Evolutionary conservation across 352 stramenopile genomes (phyloP).

Genomic region (Globisporangium recalcitrans): DNA sequence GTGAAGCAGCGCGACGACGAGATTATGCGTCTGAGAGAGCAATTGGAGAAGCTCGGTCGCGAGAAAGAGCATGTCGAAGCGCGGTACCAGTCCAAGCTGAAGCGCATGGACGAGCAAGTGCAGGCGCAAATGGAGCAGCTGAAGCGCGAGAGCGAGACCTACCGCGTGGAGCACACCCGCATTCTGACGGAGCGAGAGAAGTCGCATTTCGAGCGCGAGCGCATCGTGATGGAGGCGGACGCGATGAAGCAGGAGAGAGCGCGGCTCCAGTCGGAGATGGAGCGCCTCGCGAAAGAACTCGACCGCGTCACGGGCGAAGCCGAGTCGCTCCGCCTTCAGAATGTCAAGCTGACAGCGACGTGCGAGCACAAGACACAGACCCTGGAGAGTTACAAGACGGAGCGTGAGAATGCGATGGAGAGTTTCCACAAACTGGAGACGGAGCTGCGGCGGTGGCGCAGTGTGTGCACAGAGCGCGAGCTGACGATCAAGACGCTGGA

Average conservation of each 20-base stretch:
- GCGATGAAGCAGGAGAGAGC: conserved; percentile 42
- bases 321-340: conserved; percentile 42
- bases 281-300: conserved; percentile 41
- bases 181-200: conserved; percentile 49
- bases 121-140: conserved; percentile 43
- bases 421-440: conserved; percentile 45
- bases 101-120: conserved; percentile 62
- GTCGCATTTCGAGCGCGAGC: conserved; percentile 52
- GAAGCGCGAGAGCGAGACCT: conserved; percentile 50
- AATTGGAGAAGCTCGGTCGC: conserved; percentile 31
- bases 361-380: conserved; percentile 54
- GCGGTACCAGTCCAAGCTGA: conserved; percentile 41
- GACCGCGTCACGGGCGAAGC: conserved; percentile 39
- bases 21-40: conserved; percentile 26
- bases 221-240: conserved; percentile 40
- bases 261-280: conserved; percentile 42
- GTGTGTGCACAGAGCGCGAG: conserved; percentile 34
- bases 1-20: conserved; percentile 46
- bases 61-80: conserved; percentile 43
- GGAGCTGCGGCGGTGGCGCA: conserved; percentile 40
- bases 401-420: conserved; percentile 35
- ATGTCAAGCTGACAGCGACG: conserved; percentile 43
- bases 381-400: conserved; percentile 38
- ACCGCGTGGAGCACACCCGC: conserved; percentile 41
- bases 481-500: conserved; percentile 37